Percentiles rank a stretch among this genome's conserved stretches.
Evolutionary conservation across 495 filamentous ascomycete genomes (phyloP).

Genomic region (Acidiella bohemica): DNA sequence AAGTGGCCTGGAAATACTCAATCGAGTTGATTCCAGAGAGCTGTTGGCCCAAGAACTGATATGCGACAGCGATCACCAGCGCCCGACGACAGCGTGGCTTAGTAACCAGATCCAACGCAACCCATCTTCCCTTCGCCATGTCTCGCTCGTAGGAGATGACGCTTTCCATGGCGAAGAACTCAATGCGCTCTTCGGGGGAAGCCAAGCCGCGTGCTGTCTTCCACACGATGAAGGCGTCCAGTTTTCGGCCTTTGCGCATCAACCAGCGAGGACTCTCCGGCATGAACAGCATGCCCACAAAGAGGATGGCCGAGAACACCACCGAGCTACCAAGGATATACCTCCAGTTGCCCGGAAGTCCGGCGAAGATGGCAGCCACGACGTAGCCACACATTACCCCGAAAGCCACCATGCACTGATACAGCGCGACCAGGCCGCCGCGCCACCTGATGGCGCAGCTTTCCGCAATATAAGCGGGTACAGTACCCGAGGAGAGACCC

Average conservation of each 20-base stretch:
- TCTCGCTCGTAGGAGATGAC: slow-evolving; percentile 39
- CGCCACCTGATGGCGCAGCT: slow-evolving; percentile 39
- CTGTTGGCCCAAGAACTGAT: slow-evolving; percentile 49
- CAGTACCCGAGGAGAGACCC: slow-evolving; percentile 37
- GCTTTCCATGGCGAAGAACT: slow-evolving; percentile 50
- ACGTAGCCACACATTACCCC: slow-evolving; percentile 51
- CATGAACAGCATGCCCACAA: slow-evolving; percentile 45
- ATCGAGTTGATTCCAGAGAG: slow-evolving; percentile 49
- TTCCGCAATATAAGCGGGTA: slow-evolving; percentile 35
- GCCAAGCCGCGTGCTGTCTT: slow-evolving; percentile 44
- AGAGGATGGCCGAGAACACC: slow-evolving; percentile 48
- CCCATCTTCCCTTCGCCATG: slow-evolving; percentile 25
- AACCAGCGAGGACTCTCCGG: slow-evolving; percentile 45
- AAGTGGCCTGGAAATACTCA: slow-evolving; percentile 40
- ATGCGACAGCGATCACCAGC: slow-evolving; percentile 46
- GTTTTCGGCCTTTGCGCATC: slow-evolving; percentile 38
- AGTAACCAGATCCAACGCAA: slow-evolving; percentile 45
- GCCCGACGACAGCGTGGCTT: slow-evolving; percentile 43
- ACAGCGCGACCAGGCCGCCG: slow-evolving; percentile 48
- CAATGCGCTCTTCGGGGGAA: slow-evolving; percentile 36
- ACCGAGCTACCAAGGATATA: slow-evolving; percentile 50
- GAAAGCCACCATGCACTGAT: slow-evolving; percentile 50
- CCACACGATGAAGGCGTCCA: slow-evolving; percentile 45
- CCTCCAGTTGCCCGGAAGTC: slow-evolving; percentile 46
- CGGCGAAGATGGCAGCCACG: slow-evolving; percentile 47